Conservation (phyloP, 2,329 filamentous ascomycete species). For the Tolypocladium pustulatum region DNA sequence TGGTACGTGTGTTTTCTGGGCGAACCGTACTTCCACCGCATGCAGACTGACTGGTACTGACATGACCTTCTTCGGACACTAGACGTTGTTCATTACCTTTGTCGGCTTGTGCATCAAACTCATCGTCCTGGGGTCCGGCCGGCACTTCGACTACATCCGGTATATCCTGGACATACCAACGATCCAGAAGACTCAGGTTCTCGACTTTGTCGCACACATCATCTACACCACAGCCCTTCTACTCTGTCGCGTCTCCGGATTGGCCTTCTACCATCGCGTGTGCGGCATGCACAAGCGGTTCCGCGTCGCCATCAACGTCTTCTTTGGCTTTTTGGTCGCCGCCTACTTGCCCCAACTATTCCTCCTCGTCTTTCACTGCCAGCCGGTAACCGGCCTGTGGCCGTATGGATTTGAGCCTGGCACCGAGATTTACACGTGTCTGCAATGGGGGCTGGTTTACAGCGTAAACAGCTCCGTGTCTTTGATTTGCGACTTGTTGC, state of each 20-base stretch:
- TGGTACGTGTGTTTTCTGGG: conserved; percentile 18
- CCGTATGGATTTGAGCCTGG: conserved; percentile 37
- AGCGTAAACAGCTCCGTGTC: conserved; percentile 38
- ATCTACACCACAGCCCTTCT: conserved; percentile 40
- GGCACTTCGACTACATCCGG: conserved; percentile 33
- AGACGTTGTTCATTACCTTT: conserved; percentile 29
- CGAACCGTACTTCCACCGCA: neutral
- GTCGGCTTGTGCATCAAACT: conserved; percentile 30
- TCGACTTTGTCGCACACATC: conserved; percentile 40
- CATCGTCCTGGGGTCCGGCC: conserved; percentile 36
- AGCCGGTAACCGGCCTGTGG: conserved; percentile 39
- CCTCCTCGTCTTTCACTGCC: conserved; percentile 40
- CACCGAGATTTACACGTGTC: conserved; percentile 28
- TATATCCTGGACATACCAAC: conserved; percentile 32
- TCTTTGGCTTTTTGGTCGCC: conserved; percentile 25
- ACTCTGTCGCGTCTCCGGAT: conserved; percentile 37
- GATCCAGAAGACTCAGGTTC: conserved; percentile 30
- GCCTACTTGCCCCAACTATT: conserved; percentile 37
- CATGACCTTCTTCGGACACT: neutral
- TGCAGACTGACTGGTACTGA: neutral
- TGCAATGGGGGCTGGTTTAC: conserved; percentile 41
- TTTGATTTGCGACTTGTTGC: conserved; percentile 35
- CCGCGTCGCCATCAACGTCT: conserved; percentile 21
- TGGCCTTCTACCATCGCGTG: conserved; percentile 40
- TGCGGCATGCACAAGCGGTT: conserved; percentile 26